Evolutionary conservation across 805 yeast genomes (phyloP).

Genomic region (Komagataella mondaviorum): DNA sequence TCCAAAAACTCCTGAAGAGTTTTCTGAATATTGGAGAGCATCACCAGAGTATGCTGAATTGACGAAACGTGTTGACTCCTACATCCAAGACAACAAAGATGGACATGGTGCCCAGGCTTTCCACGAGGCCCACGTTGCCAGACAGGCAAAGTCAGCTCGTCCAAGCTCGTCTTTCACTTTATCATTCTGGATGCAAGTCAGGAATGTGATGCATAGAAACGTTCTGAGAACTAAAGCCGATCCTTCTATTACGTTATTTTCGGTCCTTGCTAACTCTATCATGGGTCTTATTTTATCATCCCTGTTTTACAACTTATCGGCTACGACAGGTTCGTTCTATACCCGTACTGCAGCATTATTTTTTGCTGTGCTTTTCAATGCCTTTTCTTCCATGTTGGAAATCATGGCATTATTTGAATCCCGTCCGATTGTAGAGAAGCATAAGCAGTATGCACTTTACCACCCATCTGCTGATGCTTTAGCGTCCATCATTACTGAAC

Average conservation of each 20-base stretch:
- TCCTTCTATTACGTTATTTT: slow-evolving; percentile 28
- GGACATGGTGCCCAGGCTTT: slow-evolving; percentile 5
- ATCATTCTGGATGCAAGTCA: slow-evolving; percentile 37
- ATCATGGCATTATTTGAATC: slow-evolving; percentile 40
- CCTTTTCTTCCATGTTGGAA: slow-evolving; percentile 47
- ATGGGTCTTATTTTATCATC: slow-evolving; percentile 47
- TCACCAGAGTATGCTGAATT: slow-evolving; percentile 18
- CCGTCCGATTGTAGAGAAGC: slow-evolving; percentile 46
- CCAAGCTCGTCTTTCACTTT: slow-evolving; percentile 39
- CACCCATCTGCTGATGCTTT: slow-evolving; percentile 49
- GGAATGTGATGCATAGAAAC: slow-evolving; percentile 30
- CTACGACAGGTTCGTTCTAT: slow-evolving; percentile 32
- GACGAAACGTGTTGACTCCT: slow-evolving; percentile 19
- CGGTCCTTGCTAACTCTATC: slow-evolving; percentile 27
- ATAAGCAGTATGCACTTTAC: slow-evolving; percentile 39
- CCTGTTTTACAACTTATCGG: slow-evolving; percentile 36
- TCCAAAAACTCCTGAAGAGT: slow-evolving; percentile 23
- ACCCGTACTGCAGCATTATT: slow-evolving; percentile 53
- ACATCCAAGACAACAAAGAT: slow-evolving; percentile 5
- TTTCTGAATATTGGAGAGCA: slow-evolving; percentile 21
- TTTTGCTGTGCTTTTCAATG: slow-evolving; percentile 51
- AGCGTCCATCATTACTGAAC: slow-evolving; percentile 35
- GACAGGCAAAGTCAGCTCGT: slow-evolving; percentile 33
- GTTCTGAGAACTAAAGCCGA: slow-evolving; percentile 35
- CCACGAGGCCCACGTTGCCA: slow-evolving; percentile 31